These are phyloP conservation scores for Pyrus hybrid DNA, from an alignment of 331 rosid genomes.

Conservation along the genomic window DNA sequence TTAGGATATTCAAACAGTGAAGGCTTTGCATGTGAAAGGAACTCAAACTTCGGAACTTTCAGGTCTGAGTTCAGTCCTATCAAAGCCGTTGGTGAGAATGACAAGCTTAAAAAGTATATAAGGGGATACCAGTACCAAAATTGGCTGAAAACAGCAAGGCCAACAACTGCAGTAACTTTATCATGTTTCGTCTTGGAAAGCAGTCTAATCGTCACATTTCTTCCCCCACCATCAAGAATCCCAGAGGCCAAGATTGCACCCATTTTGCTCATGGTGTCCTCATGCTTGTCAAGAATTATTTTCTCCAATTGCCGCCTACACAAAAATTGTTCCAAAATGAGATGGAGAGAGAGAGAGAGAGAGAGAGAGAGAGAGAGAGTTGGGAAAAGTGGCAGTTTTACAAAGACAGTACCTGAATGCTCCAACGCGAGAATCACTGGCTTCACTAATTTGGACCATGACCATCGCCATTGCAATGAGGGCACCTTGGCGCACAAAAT, in stretches of 20 bases:
- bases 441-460: conserved; percentile 93
- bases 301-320: conserved; percentile 93
- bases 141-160: conserved; percentile 99
- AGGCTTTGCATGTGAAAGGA: conserved; percentile 89
- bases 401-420: conserved; percentile 56
- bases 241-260: conserved; percentile 99
- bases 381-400: background rate
- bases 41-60: conserved; percentile 86
- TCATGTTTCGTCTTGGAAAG: conserved; percentile 95
- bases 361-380: background rate
- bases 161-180: conserved; percentile 91
- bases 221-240: conserved; percentile 98
- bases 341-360: background rate
- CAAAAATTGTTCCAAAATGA: background rate
- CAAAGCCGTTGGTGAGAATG: conserved; percentile 92
- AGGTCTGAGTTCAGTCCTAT: conserved; percentile 87
- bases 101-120: conserved; percentile 77
- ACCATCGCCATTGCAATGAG: conserved; percentile 99
- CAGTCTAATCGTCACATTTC: conserved; percentile 88
- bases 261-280: conserved; percentile 99
- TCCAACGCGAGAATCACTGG: conserved; percentile 96
- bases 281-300: conserved; percentile 94
- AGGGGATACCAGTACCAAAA: conserved; percentile 99
- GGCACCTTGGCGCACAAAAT: conserved; percentile 98
- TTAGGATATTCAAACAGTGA: conserved; percentile 92